Conservation (phyloP, 192 early-diverging fungal species). For the Phlyctochytrium arcticum region DNA sequence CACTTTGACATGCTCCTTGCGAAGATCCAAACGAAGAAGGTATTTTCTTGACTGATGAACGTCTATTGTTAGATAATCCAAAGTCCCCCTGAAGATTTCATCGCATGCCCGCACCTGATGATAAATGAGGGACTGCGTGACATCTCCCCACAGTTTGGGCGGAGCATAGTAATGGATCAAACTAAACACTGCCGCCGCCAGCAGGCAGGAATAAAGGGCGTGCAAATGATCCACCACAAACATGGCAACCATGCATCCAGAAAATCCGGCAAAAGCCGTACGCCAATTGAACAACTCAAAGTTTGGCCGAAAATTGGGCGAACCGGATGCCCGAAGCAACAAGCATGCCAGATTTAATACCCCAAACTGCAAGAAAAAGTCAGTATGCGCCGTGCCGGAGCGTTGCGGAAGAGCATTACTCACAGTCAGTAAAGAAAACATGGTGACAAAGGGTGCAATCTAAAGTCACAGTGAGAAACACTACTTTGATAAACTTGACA, state of each 20-base stretch:
- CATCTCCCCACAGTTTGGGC: slow-evolving; percentile 18
- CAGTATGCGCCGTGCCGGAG: not conserved
- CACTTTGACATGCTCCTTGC: slow-evolving; percentile 19
- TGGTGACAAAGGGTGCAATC: slow-evolving; percentile 20
- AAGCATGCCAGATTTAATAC: slow-evolving; percentile 18
- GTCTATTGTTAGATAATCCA: not conserved
- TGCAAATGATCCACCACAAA: slow-evolving; percentile 18
- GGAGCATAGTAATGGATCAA: slow-evolving; percentile 20
- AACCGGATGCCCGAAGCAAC: slow-evolving; percentile 12
- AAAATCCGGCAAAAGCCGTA: slow-evolving; percentile 8
- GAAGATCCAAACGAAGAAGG: slow-evolving; percentile 9
- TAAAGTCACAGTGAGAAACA: too few species aligned
- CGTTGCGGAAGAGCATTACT: not conserved
- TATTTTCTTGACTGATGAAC: slow-evolving; percentile 7
- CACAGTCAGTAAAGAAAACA: slow-evolving; percentile 22
- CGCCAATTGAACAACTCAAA: slow-evolving; percentile 20
- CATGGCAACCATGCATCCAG: slow-evolving; percentile 16
- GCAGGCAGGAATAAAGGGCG: slow-evolving; percentile 18
- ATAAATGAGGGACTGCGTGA: slow-evolving; percentile 12
- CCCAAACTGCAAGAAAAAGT: slow-evolving; percentile 8
- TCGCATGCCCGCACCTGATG: not conserved
- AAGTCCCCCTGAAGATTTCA: not conserved
- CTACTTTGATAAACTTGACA: too few species aligned
- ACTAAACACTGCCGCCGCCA: not conserved
- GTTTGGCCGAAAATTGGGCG: slow-evolving; percentile 18